Evolutionary conservation across 2,329 filamentous ascomycete genomes (phyloP).

Genomic region (Pezicula radicicola): DNA sequence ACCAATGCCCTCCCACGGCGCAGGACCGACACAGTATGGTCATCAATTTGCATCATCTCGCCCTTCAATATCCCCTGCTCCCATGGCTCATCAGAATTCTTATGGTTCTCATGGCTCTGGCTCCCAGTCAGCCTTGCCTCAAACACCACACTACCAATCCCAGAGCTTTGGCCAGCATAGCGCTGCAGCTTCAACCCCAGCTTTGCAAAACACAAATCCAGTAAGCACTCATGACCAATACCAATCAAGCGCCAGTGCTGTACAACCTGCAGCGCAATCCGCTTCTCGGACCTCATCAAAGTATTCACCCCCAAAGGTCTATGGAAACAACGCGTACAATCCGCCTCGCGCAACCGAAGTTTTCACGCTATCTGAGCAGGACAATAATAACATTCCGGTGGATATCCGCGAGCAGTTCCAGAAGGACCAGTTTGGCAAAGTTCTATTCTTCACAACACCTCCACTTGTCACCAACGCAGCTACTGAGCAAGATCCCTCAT

Average conservation of each 20-base stretch:
- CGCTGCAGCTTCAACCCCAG: constrained; percentile 12
- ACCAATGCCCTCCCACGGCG: constrained; percentile 15
- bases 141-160: constrained; percentile 22
- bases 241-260: constrained; percentile 13
- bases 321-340: constrained; percentile 43
- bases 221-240: constrained; percentile 21
- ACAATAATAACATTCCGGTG: constrained; percentile 60
- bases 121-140: constrained; percentile 15
- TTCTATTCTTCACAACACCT: constrained; percentile 67
- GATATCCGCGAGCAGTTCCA: constrained; percentile 66
- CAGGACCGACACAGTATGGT: constrained; percentile 19
- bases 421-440: constrained; percentile 58
- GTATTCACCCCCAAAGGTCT: not conserved
- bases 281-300: constrained; percentile 12
- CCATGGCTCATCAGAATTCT: constrained; percentile 22
- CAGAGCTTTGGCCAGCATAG: constrained; percentile 8
- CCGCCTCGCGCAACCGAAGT: constrained; percentile 60
- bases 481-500: constrained; percentile 21
- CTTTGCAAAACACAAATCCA: constrained; percentile 21
- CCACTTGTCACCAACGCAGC: constrained; percentile 46
- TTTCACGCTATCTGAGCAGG: constrained; percentile 59
- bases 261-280: constrained; percentile 11
- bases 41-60: constrained; percentile 26
- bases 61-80: constrained; percentile 25
- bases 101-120: constrained; percentile 22